A percentile compares a stretch with the other conserved stretches of the same genome.
phyloP scores from a whole-genome alignment of 441 rosid species.

The Jatropha multifida region DNA sequence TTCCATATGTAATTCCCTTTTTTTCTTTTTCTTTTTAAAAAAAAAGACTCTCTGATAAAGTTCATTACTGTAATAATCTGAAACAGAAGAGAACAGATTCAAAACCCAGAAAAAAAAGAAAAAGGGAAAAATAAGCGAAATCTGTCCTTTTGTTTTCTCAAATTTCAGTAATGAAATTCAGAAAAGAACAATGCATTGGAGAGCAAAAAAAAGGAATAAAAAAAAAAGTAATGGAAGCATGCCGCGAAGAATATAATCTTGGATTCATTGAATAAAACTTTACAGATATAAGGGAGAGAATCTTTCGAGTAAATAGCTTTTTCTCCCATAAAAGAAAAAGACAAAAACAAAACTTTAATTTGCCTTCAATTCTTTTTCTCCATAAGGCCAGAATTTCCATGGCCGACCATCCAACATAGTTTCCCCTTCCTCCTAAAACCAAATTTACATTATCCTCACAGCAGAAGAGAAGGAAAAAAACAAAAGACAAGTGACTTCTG shows the following conservation, averaged over 20 bases:
- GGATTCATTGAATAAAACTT: conserved; percentile 26
- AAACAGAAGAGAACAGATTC: not conserved
- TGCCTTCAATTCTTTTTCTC: conserved; percentile 6
- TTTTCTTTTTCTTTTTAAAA: too few species aligned
- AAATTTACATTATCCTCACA: conserved; percentile 38
- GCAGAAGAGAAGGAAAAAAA: conserved; percentile 30
- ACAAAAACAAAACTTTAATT: conserved; percentile 20
- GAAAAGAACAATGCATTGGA: not conserved
- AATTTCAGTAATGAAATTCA: not conserved
- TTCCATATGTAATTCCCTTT: too few species aligned
- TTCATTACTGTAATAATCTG: not conserved
- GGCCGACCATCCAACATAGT: conserved; percentile 19
- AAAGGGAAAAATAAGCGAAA: too few species aligned
- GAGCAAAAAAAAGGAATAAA: not conserved
- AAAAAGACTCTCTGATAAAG: not conserved
- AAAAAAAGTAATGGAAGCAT: conserved; percentile 11
- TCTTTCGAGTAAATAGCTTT: conserved; percentile 26
- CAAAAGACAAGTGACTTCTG: conserved; percentile 40
- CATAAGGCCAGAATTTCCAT: conserved; percentile 18
- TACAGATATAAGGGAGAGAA: conserved; percentile 36
- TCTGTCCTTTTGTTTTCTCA: too few species aligned
- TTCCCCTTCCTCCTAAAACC: conserved; percentile 14
- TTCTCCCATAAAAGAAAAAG: conserved; percentile 21
- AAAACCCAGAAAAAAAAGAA: not conserved
- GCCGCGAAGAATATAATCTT: conserved; percentile 6